phyloP scores from a whole-genome alignment of 805 yeast species.

The Kodamaea laetipori region DNA sequence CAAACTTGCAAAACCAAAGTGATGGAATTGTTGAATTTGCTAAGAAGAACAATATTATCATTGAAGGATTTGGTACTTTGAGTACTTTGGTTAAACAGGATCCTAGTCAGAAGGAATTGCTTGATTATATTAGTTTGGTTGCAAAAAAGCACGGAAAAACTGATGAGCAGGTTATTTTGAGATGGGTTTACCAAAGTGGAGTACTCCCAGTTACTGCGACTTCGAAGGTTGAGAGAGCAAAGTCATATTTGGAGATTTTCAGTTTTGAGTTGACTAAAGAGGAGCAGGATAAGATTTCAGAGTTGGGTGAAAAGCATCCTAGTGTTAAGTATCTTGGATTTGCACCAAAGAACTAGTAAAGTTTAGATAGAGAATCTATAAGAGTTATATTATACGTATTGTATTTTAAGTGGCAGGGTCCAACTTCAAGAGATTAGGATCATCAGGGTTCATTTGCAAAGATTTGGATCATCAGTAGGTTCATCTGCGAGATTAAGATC shows the following conservation, averaged over 20 bases:
- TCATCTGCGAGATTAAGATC: too few species aligned
- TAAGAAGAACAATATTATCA: slow-evolving; percentile 47
- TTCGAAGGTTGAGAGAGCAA: slow-evolving; percentile 61
- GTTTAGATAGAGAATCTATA: too few species aligned
- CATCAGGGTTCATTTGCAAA: too few species aligned
- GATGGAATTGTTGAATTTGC: slow-evolving; percentile 77
- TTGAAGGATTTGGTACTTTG: slow-evolving; percentile 77
- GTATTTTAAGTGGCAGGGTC: too few species aligned
- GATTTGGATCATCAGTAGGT: too few species aligned
- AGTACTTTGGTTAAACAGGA: slow-evolving; percentile 79
- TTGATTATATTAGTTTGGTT: slow-evolving; percentile 51
- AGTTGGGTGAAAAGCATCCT: slow-evolving; percentile 32
- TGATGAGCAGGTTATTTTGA: slow-evolving; percentile 67
- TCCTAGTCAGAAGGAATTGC: slow-evolving; percentile 55
- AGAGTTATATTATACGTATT: too few species aligned
- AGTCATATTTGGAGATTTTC: slow-evolving; percentile 58
- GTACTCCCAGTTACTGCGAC: slow-evolving; percentile 82
- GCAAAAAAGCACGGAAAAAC: slow-evolving; percentile 56
- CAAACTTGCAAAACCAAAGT: slow-evolving; percentile 76
- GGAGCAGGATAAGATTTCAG: slow-evolving; percentile 80
- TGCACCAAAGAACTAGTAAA: too few species aligned
- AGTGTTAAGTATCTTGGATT: slow-evolving; percentile 37
- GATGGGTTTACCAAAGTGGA: slow-evolving; percentile 84
- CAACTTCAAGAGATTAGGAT: too few species aligned
- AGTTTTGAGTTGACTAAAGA: slow-evolving; percentile 50